phyloP scores from a whole-genome alignment of 495 filamentous ascomycete species.

The Penicillium samsonianum region DNA sequence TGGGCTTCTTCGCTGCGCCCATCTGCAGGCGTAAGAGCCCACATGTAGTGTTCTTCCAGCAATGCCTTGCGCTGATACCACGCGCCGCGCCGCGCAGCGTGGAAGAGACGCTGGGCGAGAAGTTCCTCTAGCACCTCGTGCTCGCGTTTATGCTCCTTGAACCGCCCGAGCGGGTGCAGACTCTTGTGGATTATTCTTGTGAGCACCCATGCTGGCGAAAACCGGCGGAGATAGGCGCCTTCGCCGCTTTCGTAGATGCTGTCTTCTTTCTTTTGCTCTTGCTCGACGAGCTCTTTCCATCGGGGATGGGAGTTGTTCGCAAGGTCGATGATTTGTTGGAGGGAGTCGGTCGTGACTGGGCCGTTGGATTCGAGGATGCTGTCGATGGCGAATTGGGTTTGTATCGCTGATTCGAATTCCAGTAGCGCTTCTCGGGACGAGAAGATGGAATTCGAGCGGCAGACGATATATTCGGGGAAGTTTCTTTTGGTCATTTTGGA shows the following conservation, averaged over 20 bases:
- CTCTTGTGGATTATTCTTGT: constrained; percentile 92
- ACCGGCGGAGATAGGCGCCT: constrained; percentile 86
- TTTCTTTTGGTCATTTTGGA: constrained; percentile 83
- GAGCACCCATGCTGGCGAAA: constrained; percentile 91
- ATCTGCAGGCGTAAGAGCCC: constrained; percentile 53
- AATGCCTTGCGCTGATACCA: constrained; percentile 98
- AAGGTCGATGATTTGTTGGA: constrained; percentile 67
- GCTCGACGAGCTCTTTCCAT: constrained; percentile 71
- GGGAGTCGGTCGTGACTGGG: constrained; percentile 63
- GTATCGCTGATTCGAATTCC: constrained; percentile 86
- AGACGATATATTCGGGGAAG: constrained; percentile 89
- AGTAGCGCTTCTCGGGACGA: constrained; percentile 69
- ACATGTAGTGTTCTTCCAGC: constrained; percentile 94
- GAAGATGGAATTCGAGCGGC: constrained; percentile 87
- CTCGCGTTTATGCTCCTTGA: constrained; percentile 79
- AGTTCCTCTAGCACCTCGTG: constrained; percentile 74
- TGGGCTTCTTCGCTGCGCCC: constrained; percentile 59
- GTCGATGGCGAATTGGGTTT: constrained; percentile 82
- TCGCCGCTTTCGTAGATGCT: constrained; percentile 80
- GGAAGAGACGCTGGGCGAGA: constrained; percentile 79
- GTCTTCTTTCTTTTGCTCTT: constrained; percentile 82
- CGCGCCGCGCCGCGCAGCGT: constrained; percentile 76
- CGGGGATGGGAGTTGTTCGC: constrained; percentile 76
- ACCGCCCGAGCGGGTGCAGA: constrained; percentile 73
- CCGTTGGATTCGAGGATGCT: constrained; percentile 80